Base-by-base conservation (phyloP, 2,329 filamentous ascomycete species). In the Biscogniauxia marginata region DNA sequence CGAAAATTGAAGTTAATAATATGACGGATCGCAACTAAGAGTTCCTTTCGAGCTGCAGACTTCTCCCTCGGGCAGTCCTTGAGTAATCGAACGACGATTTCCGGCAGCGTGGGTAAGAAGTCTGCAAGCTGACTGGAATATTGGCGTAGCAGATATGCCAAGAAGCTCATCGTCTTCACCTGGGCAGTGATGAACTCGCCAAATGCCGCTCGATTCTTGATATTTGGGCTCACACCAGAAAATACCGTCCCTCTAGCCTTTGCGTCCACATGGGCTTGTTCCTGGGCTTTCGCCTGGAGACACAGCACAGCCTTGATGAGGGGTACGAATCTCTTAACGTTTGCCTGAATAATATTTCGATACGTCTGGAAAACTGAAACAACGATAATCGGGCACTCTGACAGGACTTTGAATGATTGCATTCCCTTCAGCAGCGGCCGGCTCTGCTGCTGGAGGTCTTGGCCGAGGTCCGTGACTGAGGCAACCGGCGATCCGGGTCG, bases 1-100 rank as follows among this genome's bases (percentile, higher is more conserved):
- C 95, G 82, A 66, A 97, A 98, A 70, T 98, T 98, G 76, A 98
- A 98, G 75, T 98, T 99, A 73, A 99, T 97, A 65, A 99, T 97
- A 70, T 99, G 96, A 20, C 96, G 85, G 56, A 99, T 97, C 0
- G 95, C 96, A 52, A 99, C 95, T 46, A 99, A 78, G 19, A 99
- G 80, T 73, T 99, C 95, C 71, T 99, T 99, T 18, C 96, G 84
- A 1, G 93, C 91, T 2, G 89, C 89, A 0, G 93, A 97, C 70
- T 96, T 96, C 74, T 98, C 95, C 50, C 93, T 82, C 0, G 95
- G 95, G 57, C 95, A 98, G 69, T 99, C 95, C 68, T 96, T 91
- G 47, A 99, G 79, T 47, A 99, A 77, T 5, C 95, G 85, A 6
- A 99, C 91, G 3, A 98, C 91, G 39, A 98, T 93, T 30, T 89